Percentiles rank a stretch among this genome's conserved stretches.
These are phyloP conservation scores for Cryptococcus sp. DNA, from an alignment of 1,284 basidiomycete species.

Conservation along the genomic window DNA sequence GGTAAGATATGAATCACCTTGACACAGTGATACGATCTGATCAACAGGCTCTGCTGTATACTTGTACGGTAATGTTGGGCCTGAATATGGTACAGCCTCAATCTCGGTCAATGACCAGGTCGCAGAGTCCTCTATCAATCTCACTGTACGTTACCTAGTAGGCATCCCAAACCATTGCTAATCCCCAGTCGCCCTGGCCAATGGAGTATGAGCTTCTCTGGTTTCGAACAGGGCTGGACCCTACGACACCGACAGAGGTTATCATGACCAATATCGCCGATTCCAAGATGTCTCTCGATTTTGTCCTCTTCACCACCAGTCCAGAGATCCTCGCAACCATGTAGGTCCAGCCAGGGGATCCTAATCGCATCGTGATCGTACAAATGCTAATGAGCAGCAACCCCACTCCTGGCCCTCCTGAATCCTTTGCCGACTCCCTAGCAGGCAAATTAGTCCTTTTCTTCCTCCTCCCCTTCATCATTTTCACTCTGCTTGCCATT, in stretches of 20 bases:
- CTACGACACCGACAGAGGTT: conserved; percentile 8
- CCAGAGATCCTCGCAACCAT: conserved; percentile 12
- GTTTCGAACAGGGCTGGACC: conserved; percentile 26
- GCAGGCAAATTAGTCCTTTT: conserved; percentile 23
- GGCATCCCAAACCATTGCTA: not conserved
- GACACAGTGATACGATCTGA: not conserved
- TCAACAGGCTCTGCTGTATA: conserved; percentile 28
- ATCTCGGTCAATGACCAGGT: conserved; percentile 20
- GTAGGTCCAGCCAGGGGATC: conserved; percentile 8
- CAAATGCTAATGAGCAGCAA: not conserved
- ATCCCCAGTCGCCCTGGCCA: conserved; percentile 24
- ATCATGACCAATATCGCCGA: conserved; percentile 27
- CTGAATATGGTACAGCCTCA: conserved; percentile 28
- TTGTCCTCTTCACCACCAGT: conserved; percentile 26
- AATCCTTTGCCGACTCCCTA: conserved; percentile 14
- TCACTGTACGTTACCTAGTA: conserved; percentile 18
- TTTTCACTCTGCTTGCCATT: conserved; percentile 10
- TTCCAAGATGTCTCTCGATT: conserved; percentile 28
- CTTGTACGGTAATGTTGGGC: conserved; percentile 30
- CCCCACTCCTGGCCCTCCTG: not conserved
- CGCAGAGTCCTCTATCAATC: conserved; percentile 20
- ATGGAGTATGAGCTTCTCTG: conserved; percentile 30
- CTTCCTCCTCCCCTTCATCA: conserved; percentile 10
- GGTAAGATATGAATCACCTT: conserved; percentile 13
- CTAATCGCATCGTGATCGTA: too few relatives aligned